phyloP scores from a whole-genome alignment of 1,139 yeast genomes.

The Protomyces inundatus region DNA sequence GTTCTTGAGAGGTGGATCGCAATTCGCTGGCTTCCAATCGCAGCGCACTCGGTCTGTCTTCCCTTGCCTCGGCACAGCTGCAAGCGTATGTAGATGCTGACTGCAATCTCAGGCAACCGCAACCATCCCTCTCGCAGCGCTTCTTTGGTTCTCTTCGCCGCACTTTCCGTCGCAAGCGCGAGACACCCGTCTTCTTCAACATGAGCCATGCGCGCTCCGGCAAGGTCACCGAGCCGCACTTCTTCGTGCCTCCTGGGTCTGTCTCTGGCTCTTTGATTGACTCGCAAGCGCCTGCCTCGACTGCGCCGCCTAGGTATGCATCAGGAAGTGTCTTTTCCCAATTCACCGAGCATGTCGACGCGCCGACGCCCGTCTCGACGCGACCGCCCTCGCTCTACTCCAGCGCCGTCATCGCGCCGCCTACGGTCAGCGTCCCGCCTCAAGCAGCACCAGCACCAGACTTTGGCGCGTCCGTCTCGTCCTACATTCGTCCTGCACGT shows the following conservation, averaged over 20 bases:
- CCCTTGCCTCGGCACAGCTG: too few species aligned
- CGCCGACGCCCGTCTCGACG: background rate
- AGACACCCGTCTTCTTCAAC: background rate
- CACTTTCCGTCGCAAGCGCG: background rate
- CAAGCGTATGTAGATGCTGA: background rate
- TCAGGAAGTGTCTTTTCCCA: background rate
- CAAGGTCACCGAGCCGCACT: background rate
- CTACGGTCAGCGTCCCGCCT: too few species aligned
- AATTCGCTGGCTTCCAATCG: background rate
- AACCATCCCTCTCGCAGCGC: background rate
- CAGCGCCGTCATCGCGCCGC: too few species aligned
- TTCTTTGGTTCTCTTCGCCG: background rate
- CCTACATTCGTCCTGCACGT: background rate
- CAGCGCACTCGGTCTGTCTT: background rate
- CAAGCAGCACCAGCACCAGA: background rate
- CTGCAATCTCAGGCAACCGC: background rate
- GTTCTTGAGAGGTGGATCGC: slow-evolving; percentile 19
- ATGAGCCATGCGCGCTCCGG: background rate
- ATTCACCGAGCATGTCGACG: background rate
- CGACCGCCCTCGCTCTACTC: background rate
- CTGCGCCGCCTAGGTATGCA: background rate
- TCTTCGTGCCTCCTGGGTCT: background rate
- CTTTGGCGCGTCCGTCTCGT: background rate
- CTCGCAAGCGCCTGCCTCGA: background rate
- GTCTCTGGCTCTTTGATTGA: background rate